phyloP scores from a whole-genome alignment of 2,329 filamentous ascomycete genomes.

The Fusarium secorum region DNA sequence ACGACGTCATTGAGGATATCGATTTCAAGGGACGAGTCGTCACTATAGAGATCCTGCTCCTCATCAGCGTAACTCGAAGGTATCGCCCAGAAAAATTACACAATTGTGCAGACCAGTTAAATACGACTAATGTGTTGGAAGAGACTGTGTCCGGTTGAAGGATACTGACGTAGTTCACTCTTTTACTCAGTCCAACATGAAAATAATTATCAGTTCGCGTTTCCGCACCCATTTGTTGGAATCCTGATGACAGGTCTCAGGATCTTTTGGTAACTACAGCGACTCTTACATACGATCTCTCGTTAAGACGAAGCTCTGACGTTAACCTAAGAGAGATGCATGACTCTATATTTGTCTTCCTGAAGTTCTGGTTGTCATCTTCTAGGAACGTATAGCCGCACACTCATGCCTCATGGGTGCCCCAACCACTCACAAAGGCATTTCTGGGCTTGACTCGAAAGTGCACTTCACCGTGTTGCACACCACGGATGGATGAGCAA shows the following conservation, averaged over 20 bases:
- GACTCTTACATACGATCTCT: fast-evolving
- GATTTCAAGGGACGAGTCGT: background rate
- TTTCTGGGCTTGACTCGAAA: fast-evolving
- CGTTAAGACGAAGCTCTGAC: fast-evolving
- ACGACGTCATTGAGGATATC: background rate
- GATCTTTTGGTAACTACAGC: background rate
- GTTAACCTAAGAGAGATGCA: background rate
- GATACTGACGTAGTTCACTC: background rate
- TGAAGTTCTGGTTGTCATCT: background rate
- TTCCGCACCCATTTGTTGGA: background rate
- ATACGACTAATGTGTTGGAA: background rate
- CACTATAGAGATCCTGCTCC: background rate
- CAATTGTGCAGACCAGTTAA: too few relatives aligned
- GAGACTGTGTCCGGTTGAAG: background rate
- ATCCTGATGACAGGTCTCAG: background rate
- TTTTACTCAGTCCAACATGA: background rate
- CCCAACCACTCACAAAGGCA: background rate
- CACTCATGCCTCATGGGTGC: background rate
- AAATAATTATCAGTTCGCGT: background rate
- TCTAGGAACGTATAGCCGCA: too few relatives aligned
- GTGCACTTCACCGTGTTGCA: fast-evolving
- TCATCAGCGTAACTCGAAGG: background rate
- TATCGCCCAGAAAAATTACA: background rate
- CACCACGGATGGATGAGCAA: too few relatives aligned
- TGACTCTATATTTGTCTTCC: too few relatives aligned